These are phyloP conservation scores for Nitzschia putrida DNA, from an alignment of 108 stramenopile species.

Conservation along the genomic window DNA sequence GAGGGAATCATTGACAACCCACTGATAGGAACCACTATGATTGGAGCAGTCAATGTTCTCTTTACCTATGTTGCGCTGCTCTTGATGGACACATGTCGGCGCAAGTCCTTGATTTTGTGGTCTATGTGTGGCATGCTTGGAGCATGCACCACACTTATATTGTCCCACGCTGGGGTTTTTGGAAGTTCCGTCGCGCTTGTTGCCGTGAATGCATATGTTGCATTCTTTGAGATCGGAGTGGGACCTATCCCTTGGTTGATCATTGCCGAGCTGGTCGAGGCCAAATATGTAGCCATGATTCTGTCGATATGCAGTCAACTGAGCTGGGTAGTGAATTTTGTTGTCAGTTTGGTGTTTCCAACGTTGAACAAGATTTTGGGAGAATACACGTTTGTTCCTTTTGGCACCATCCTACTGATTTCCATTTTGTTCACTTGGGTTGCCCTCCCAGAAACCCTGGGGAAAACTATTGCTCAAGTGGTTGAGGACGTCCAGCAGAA, in stretches of 20 bases:
- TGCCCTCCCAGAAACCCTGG: constrained; percentile 46
- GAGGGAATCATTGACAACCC: constrained; percentile 79
- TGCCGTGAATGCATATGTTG: constrained; percentile 61
- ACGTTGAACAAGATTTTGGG: constrained; percentile 46
- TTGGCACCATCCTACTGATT: constrained; percentile 26
- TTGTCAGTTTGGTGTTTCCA: constrained; percentile 81
- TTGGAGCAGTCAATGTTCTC: constrained; percentile 68
- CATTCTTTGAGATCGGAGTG: constrained; percentile 82
- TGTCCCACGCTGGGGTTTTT: constrained; percentile 36
- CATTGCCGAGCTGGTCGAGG: constrained; percentile 71
- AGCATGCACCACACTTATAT: constrained; percentile 31
- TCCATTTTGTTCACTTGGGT: constrained; percentile 20
- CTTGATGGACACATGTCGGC: constrained; percentile 66
- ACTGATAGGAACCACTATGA: constrained; percentile 55
- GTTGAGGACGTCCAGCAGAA: not conserved
- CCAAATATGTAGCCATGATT: constrained; percentile 63
- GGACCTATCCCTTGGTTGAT: constrained; percentile 73
- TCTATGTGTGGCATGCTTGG: constrained; percentile 48
- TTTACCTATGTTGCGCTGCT: constrained; percentile 74
- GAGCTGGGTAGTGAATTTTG: constrained; percentile 86
- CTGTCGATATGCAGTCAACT: constrained; percentile 56
- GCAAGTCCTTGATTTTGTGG: constrained; percentile 60
- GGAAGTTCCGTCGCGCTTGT: constrained; percentile 47
- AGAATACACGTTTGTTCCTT: constrained; percentile 48
- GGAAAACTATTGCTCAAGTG: constrained; percentile 10